Evolutionary conservation across 2,329 filamentous ascomycete species (phyloP).

Genomic region (Pseudocercospora fijiensis): DNA sequence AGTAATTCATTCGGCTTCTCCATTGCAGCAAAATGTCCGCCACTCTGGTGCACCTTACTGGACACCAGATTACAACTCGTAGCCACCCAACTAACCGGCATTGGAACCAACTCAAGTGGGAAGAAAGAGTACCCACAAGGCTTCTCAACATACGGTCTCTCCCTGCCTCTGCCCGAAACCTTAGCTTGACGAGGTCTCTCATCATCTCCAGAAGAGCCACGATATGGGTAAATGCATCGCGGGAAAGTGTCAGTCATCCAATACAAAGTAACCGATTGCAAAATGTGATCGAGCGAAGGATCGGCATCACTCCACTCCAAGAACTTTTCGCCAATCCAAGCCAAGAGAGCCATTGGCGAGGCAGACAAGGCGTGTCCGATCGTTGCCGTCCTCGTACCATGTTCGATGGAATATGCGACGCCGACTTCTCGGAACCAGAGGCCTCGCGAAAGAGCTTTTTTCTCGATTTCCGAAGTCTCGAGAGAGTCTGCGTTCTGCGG

Average conservation of each 20-base stretch:
- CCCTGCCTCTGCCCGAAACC: slow-evolving; percentile 12
- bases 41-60: slow-evolving; percentile 41
- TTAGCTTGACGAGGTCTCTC: slow-evolving; percentile 24
- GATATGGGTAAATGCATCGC: slow-evolving; percentile 52
- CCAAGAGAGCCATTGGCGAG: slow-evolving; percentile 57
- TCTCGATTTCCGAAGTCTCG: slow-evolving; percentile 38
- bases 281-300: slow-evolving; percentile 45
- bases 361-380: slow-evolving; percentile 56
- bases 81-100: slow-evolving; percentile 41
- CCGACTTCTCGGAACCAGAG: slow-evolving; percentile 46
- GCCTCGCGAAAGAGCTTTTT: slow-evolving; percentile 41
- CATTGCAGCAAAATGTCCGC: slow-evolving; percentile 41
- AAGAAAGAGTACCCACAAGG: slow-evolving; percentile 48
- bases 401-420: slow-evolving; percentile 52
- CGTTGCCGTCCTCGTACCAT: slow-evolving; percentile 57
- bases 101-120: slow-evolving; percentile 44
- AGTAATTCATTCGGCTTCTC: slow-evolving; percentile 37
- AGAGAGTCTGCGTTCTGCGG: slow-evolving; percentile 30
- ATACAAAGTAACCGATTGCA: slow-evolving; percentile 53
- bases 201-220: slow-evolving; percentile 30
- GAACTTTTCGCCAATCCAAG: slow-evolving; percentile 60
- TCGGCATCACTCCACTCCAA: slow-evolving; percentile 52
- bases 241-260: slow-evolving; percentile 55
- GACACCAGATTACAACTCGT: slow-evolving; percentile 41
- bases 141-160: slow-evolving; percentile 39